Base-by-base conservation (phyloP, 495 filamentous ascomycete genomes). In the Penicillium pulvis region DNA sequence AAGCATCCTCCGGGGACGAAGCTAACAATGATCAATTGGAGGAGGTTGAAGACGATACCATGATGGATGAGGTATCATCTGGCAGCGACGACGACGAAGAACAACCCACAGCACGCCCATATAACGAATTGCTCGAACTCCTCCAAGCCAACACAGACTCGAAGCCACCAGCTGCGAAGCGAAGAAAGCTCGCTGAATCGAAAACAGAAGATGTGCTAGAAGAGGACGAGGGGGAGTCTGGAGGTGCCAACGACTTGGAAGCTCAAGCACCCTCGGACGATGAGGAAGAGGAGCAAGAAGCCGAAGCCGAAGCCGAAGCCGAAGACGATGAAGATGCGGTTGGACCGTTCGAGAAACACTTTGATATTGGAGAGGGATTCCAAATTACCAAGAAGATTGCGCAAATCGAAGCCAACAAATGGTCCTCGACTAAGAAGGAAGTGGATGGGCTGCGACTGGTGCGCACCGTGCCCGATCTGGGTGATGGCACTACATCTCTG, bases 301-400 rank as follows among this genome's bases (percentile, higher is more conserved):
- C 28, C n/a, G 71, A 62, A 17, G 33, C 28, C n/a, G 71, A 62
- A 17, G 33, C 10, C 10, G 71, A 62, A 35, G 75, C 78, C 1
- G 91, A 58, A 7, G 65, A 67, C 10, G 71, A 63, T 12, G 71
- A 62, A 19, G 75, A 74, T 35, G 73, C 71, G 26, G 77, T 78
- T 2, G 92, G 96, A 69, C 87, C 90, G 3, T 97, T 95, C 65
- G 85, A 92, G 49, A 75, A 78, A 35, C 93, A 97, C 70, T 93
- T 96, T 71, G 81, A 83, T 30, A 72, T 74, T 20, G 82, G 84
- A 2, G 81, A 89, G 17, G 82, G 87, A 41, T 74, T 80, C 6
- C 71, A 80, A 19, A 60, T 92, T 3, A 71, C 75, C 9, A 71
- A 71, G 60, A 77, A 78, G 49, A 74, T 93, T 26, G 69, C 87